Evolutionary conservation across 176 grass and related monocot genomes (phyloP).

Genomic region (Zea mays): Zm-B73-REFERENCE-NAM-5.0 NC_050101.1:23698001-23698500

Average conservation of each 20-base stretch:
- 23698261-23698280: conserved; percentile 66
- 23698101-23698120: no score
- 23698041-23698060: no score
- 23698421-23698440: conserved; percentile 49
- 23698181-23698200: no score
- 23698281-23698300: conserved; percentile 72
- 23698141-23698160: no score
- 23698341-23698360: conserved; percentile 42
- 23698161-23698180: no score
- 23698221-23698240: not conserved
- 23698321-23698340: conserved; percentile 67
- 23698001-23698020: no score
- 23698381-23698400: conserved; percentile 50
- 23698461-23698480: no score
- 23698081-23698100: no score
- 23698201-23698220: not conserved
- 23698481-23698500: no score
- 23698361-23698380: conserved; percentile 63
- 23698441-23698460: conserved; percentile 48
- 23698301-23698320: conserved; percentile 74
- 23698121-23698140: no score
- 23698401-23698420: conserved; percentile 64
- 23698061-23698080: no score
- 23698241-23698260: conserved; percentile 37
- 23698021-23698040: no score